Evolutionary conservation across 148 eudicot species (phyloP), one percentile per base, ranked within the genome.

Genomic region (Arbutus unedo): DNA sequence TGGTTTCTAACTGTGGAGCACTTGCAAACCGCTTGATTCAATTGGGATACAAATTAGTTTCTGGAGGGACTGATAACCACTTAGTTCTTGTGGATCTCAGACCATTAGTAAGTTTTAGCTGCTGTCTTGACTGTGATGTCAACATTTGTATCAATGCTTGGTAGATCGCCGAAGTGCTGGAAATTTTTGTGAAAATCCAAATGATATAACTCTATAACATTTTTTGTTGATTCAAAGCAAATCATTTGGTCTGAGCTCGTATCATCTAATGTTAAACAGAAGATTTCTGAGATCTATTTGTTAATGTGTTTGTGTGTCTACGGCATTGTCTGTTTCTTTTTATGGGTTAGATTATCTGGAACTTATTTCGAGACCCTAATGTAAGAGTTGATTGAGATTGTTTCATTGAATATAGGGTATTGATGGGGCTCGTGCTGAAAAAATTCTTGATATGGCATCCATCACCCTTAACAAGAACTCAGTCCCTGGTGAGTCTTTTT

Each of bases 41-140:
- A 67, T 85, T 92, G 83, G 98, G 98, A 67, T 90, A 95, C 87
- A 92, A 86, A 81, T 85, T 95, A 75, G 95, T 95, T 71, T 92
- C 98, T 23, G 98, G 97, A 74, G 98, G 97, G 66, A 95, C 91
- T 89, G 97, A 93, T 84, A 93, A 95, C 86, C 98, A 95, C 85
- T 91, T 95, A 87, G 97, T 93, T 82, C 98, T 95, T 73, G 94
- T 90, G 82, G 97, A 95, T 86, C 92, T 95, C 31, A 89, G 97
- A 84, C 97, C 98, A 79, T 62, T 95, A 81, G 97, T 95, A 78
- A 85, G 91, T 86, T 59, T 25, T n/a, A 11, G 48, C 38, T 56
- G 43, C 31, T 68, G 80, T 76, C 6, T 78, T 64, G 80, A 54
- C 15, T 6, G 70, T 38, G n/a, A 48, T 48, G 67, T 23, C 66